Evolutionary conservation across 2,329 filamentous ascomycete genomes (phyloP).

Genomic region (Sporothrix euskadiensis): DNA sequence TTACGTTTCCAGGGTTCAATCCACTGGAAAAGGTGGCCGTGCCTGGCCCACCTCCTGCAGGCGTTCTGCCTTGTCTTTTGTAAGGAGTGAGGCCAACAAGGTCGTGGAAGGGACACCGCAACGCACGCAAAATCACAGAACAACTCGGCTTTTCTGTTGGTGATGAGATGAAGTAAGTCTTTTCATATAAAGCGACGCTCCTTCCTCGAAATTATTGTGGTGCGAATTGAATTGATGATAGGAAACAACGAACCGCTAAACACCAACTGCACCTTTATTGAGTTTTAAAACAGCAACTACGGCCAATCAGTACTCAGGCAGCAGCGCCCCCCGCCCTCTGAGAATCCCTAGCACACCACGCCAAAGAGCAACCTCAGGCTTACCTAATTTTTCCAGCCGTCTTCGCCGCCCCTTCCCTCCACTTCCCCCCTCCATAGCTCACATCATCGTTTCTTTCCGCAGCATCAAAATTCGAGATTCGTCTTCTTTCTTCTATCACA

Average conservation of each 20-base stretch:
- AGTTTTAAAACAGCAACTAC: background rate
- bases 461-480: background rate
- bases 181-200: background rate
- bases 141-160: background rate
- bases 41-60: background rate
- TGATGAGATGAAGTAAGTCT: background rate
- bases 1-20: background rate
- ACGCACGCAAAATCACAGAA: background rate
- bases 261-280: background rate
- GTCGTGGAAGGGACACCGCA: background rate
- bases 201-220: background rate
- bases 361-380: conserved; percentile 9
- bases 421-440: conserved; percentile 1
- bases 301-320: conserved; percentile 4
- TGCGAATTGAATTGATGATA: background rate
- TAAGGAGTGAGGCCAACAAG: conserved; percentile 17
- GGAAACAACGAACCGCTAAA: background rate
- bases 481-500: background rate
- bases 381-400: conserved; percentile 16
- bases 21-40: conserved; percentile 1
- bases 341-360: background rate
- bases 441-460: background rate
- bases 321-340: background rate
- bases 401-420: conserved; percentile 9
- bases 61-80: conserved; percentile 13